phyloP scores from a whole-genome alignment of 495 filamentous ascomycete genomes.

The Cetradonia linearis region DNA sequence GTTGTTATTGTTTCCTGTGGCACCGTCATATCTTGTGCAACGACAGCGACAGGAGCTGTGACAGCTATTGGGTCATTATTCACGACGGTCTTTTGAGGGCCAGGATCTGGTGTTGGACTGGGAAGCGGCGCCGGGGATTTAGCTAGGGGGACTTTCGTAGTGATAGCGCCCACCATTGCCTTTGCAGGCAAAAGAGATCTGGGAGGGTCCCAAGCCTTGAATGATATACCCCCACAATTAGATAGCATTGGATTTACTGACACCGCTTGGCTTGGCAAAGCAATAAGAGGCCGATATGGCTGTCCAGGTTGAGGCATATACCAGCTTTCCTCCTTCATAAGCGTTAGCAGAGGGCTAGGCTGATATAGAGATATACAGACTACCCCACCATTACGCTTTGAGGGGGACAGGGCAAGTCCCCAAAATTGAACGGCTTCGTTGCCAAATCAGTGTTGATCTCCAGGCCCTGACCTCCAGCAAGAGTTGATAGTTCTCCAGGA shows the following conservation, averaged over 20 bases:
- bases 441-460: too few species aligned
- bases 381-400: constrained; percentile 3
- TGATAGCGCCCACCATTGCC: background rate
- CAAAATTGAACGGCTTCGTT: constrained; percentile 12
- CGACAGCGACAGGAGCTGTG: too few species aligned
- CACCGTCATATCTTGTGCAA: too few species aligned
- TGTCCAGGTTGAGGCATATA: constrained; percentile 11
- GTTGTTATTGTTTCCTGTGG: too few species aligned
- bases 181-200: background rate
- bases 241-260: too few species aligned
- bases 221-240: background rate
- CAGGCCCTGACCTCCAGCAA: background rate
- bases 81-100: background rate
- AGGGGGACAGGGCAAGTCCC: constrained; percentile 16
- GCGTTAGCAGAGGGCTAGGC: background rate
- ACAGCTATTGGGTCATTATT: too few species aligned
- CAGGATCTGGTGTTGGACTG: constrained; percentile 1
- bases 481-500: background rate
- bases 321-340: background rate
- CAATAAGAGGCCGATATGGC: constrained; percentile 12
- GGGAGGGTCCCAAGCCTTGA: constrained; percentile 12
- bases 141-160: background rate
- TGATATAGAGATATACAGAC: background rate
- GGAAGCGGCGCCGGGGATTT: background rate
- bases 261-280: background rate